Conservation (phyloP, 371 early-diverging fungal species). For the Mucor piriformis region DNA sequence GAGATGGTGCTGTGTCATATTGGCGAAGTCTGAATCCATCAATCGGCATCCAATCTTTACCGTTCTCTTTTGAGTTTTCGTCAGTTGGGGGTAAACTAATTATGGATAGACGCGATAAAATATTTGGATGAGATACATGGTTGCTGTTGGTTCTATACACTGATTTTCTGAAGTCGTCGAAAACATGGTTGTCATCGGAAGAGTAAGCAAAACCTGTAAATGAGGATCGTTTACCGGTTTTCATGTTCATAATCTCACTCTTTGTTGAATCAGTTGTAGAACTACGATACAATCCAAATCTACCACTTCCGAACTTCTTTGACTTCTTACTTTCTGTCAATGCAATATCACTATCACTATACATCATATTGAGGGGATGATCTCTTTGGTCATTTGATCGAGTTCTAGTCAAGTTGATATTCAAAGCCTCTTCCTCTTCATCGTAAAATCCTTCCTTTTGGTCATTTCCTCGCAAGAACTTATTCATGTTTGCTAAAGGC, state of each 20-base stretch:
- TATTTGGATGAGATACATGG: background rate
- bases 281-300: conserved; percentile 24
- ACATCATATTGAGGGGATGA: background rate
- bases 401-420: conserved; percentile 37
- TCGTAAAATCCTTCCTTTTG: background rate
- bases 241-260: conserved; percentile 54
- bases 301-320: conserved; percentile 8
- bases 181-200: conserved; percentile 48
- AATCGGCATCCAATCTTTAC: conserved; percentile 48
- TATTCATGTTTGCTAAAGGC: background rate
- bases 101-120: conserved; percentile 11
- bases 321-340: background rate
- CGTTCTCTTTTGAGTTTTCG: background rate
- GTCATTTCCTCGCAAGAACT: background rate
- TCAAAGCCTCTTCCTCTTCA: conserved; percentile 37
- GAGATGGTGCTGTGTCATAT: conserved; percentile 36
- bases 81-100: conserved; percentile 9
- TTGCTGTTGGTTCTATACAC: conserved; percentile 40
- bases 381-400: conserved; percentile 18
- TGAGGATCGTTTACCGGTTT: conserved; percentile 46
- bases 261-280: conserved; percentile 25
- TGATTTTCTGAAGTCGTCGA: conserved; percentile 46
- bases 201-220: conserved; percentile 56
- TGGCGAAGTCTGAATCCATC: conserved; percentile 32
- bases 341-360: conserved; percentile 18